phyloP scores from a whole-genome alignment of 352 stramenopile genomes.

The Stramenopiles sp. region DNA sequence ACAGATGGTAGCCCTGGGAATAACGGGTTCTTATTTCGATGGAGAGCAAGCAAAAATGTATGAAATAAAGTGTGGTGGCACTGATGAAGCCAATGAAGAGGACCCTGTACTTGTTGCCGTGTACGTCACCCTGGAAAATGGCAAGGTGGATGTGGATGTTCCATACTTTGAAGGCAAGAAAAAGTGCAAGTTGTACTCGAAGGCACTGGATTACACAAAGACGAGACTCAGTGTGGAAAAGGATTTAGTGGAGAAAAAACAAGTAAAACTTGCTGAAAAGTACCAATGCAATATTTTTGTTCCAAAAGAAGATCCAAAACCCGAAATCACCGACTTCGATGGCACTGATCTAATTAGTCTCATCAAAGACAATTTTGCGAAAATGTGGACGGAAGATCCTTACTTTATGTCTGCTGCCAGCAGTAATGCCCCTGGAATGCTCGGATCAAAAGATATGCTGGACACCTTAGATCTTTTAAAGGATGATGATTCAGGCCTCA shows the following conservation, averaged over 20 bases:
- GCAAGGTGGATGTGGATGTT: background rate
- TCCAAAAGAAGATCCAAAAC: no score
- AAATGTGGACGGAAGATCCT: background rate
- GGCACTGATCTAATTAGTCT: background rate
- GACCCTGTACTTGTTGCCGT: background rate
- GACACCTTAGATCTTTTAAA: background rate
- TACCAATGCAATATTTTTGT: no score
- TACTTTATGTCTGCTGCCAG: background rate
- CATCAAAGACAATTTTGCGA: background rate
- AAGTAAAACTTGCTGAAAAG: no score
- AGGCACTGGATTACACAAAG: background rate
- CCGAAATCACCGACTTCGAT: no score
- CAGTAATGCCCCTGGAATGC: background rate
- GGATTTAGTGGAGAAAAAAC: no score
- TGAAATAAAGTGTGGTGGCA: background rate
- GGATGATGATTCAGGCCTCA: background rate
- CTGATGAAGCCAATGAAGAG: background rate
- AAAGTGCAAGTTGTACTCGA: background rate
- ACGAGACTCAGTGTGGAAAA: no score
- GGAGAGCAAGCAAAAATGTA: background rate
- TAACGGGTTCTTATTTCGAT: background rate
- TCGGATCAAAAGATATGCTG: background rate
- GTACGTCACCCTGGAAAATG: background rate
- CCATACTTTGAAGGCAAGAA: background rate
- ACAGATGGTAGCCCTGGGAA: background rate